phyloP scores from a whole-genome alignment of 164 flowering plant genomes.

The Akebia trifoliata region DNA sequence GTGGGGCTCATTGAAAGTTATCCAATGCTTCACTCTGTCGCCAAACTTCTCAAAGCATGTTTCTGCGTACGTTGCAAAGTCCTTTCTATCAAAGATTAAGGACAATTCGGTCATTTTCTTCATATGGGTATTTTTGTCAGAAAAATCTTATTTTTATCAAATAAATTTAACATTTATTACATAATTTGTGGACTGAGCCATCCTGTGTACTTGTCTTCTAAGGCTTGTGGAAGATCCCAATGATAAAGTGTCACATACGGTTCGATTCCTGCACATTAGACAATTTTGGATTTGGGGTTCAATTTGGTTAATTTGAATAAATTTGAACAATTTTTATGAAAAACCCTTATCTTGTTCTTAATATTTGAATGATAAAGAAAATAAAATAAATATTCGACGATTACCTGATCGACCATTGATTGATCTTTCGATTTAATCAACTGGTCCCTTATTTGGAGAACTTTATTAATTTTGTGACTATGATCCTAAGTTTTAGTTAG shows the following conservation, averaged over 20 bases:
- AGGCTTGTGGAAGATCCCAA: slow-evolving; percentile 93
- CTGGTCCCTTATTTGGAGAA: too few relatives aligned
- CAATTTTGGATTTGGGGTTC: background rate
- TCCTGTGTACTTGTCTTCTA: slow-evolving; percentile 69
- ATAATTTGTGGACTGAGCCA: slow-evolving; percentile 67
- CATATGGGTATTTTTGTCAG: background rate
- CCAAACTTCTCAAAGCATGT: slow-evolving; percentile 82
- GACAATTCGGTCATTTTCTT: background rate
- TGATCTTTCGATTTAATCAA: too few relatives aligned
- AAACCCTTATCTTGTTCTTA: too few relatives aligned
- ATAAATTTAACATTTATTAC: slow-evolving; percentile 26
- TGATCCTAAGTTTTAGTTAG: too few relatives aligned
- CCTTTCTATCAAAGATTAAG: slow-evolving; percentile 45
- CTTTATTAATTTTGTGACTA: too few relatives aligned
- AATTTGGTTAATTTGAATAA: background rate
- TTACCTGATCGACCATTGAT: too few relatives aligned
- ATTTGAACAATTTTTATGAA: too few relatives aligned
- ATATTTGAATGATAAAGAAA: too few relatives aligned
- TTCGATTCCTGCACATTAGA: slow-evolving; percentile 55
- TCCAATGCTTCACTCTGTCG: slow-evolving; percentile 93
- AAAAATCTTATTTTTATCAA: background rate
- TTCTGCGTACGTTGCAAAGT: slow-evolving; percentile 68
- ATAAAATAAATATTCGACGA: too few relatives aligned
- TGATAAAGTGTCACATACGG: slow-evolving; percentile 90
- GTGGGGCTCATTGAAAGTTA: slow-evolving; percentile 92